These are phyloP conservation scores for Metroxylon sagu DNA, from an alignment of 176 grass and related monocot genomes.

Conservation along the genomic window DNA sequence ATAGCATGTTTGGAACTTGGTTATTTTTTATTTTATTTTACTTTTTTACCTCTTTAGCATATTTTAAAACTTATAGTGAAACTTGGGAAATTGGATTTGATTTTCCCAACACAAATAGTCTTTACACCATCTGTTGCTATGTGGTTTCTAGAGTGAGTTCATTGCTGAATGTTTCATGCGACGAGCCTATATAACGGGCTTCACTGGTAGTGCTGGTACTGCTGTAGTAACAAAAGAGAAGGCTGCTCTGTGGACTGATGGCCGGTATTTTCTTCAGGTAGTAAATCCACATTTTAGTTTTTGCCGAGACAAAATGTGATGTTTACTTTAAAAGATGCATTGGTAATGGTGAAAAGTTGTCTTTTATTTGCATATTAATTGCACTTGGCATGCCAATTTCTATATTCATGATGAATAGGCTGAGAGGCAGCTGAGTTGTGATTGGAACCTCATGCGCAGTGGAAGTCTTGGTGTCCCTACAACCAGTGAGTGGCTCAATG, in stretches of 20 bases:
- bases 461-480: constrained; percentile 79
- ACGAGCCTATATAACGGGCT: constrained; percentile 66
- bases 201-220: constrained; percentile 96
- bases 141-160: constrained; percentile 61
- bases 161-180: constrained; percentile 89
- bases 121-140: neutral
- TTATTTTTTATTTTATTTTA: too few relatives aligned
- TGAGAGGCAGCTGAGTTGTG: constrained; percentile 59
- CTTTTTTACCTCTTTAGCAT: too few relatives aligned
- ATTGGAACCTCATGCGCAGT: constrained; percentile 85
- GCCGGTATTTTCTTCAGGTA: constrained; percentile 96
- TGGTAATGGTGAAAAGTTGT: too few relatives aligned
- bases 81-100: too few relatives aligned
- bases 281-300: neutral
- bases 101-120: neutral
- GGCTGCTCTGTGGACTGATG: constrained; percentile 95
- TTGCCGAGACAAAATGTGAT: neutral
- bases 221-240: constrained; percentile 86
- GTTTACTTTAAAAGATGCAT: too few relatives aligned
- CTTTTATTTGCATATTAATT: too few relatives aligned
- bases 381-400: neutral
- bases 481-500: constrained; percentile 81
- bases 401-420: constrained; percentile 43
- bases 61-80: too few relatives aligned
- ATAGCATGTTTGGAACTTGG: too few relatives aligned